phyloP scores from a whole-genome alignment of 116 monocot species.

The Dioscorea cayenensis region DNA sequence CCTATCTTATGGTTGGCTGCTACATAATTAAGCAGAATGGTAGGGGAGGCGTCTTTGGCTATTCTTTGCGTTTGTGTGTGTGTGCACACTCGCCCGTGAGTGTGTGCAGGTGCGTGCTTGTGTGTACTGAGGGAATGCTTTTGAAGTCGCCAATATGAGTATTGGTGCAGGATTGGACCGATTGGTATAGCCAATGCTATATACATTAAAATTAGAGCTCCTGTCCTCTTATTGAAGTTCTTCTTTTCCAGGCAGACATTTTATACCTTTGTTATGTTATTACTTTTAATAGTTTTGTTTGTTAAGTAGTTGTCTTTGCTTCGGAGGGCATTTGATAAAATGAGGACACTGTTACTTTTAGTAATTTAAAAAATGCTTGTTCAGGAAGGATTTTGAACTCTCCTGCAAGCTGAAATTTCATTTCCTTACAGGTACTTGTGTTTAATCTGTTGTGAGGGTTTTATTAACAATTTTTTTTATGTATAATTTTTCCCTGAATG shows the following conservation, averaged over 20 bases:
- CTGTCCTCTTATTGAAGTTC: background rate
- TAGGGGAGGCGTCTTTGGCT: too few species aligned
- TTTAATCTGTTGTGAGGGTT: background rate
- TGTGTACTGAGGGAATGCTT: too few species aligned
- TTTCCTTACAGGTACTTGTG: conserved; percentile 11
- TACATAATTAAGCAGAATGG: too few species aligned
- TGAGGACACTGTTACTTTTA: conserved; percentile 8
- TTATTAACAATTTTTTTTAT: conserved; percentile 2
- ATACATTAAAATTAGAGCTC: background rate
- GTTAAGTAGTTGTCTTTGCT: background rate
- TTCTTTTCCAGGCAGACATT: background rate
- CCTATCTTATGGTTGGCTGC: background rate
- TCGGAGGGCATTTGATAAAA: background rate
- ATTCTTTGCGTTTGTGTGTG: too few species aligned
- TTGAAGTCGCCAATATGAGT: too few species aligned
- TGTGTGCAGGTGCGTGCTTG: too few species aligned
- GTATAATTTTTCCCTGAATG: background rate
- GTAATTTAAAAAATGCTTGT: conserved; percentile 33
- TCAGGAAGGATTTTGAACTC: conserved; percentile 32
- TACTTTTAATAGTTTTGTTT: background rate
- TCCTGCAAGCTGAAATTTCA: conserved; percentile 26
- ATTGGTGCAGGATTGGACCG: too few species aligned
- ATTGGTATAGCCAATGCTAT: too few species aligned
- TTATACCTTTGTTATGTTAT: background rate
- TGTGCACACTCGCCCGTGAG: too few species aligned